Percentiles rank a stretch among this genome's conserved stretches.
phyloP scores from a whole-genome alignment of 73 alveolate genomes.

The Paramecium caudatum region DNA sequence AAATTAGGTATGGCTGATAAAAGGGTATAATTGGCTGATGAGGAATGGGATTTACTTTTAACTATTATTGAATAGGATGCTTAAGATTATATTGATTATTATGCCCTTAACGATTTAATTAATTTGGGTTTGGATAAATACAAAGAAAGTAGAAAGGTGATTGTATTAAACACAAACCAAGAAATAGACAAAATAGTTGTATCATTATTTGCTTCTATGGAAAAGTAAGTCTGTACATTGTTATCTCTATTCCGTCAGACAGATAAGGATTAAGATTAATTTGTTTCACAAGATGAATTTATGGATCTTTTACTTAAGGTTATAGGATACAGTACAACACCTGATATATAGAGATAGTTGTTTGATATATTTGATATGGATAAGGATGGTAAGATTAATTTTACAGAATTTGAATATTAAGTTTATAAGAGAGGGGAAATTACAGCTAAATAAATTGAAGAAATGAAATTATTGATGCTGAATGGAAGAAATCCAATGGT shows the following conservation, averaged over 20 bases:
- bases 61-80: conserved; percentile 26
- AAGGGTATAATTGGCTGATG: not conserved
- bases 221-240: conserved; percentile 19
- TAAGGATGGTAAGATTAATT: conserved; percentile 43
- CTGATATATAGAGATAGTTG: not conserved
- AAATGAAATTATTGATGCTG: conserved; percentile 20
- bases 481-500: not conserved
- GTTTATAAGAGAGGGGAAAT: conserved; percentile 38
- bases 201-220: not conserved
- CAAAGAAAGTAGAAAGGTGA: not conserved
- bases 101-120: not conserved
- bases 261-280: conserved; percentile 32
- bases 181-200: conserved; percentile 56
- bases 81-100: conserved; percentile 22
- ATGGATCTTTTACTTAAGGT: not conserved
- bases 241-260: not conserved
- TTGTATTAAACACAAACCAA: not conserved
- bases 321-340: not conserved
- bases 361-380: conserved; percentile 66
- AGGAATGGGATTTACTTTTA: conserved; percentile 49
- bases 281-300: not conserved
- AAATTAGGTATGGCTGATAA: conserved; percentile 17
- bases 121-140: not conserved
- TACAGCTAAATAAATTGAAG: not conserved
- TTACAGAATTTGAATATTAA: conserved; percentile 59